phyloP scores from a whole-genome alignment of 352 stramenopile genomes.

The Phytophthora fragariae region DNA sequence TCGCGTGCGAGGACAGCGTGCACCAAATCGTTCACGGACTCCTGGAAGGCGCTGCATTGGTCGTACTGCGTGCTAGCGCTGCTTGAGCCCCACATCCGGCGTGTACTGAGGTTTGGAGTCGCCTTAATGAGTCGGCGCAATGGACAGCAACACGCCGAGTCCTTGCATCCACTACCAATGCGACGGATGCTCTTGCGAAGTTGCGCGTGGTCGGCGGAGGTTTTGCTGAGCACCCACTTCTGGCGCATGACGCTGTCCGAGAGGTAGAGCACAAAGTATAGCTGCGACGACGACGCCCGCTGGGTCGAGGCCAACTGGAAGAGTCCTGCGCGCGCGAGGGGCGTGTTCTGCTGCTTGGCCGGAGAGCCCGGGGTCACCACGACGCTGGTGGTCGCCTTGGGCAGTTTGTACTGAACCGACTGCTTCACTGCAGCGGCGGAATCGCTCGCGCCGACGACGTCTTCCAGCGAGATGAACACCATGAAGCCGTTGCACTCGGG shows the following conservation, averaged over 20 bases:
- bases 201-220: constrained; percentile 49
- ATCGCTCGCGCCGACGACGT: constrained; percentile 47
- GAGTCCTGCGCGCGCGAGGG: constrained; percentile 22
- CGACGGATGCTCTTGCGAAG: constrained; percentile 53
- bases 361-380: constrained; percentile 76
- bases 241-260: constrained; percentile 69
- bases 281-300: constrained; percentile 14
- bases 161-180: constrained; percentile 43
- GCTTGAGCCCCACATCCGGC: constrained; percentile 28
- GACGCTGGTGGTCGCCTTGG: constrained; percentile 51
- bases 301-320: constrained; percentile 32
- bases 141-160: constrained; percentile 60
- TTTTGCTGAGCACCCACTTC: constrained; percentile 79
- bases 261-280: constrained; percentile 77
- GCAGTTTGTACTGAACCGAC: constrained; percentile 6
- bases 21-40: constrained; percentile 73
- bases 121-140: constrained; percentile 61
- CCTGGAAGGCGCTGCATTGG: constrained; percentile 60
- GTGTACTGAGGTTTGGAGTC: constrained; percentile 18
- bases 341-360: constrained; percentile 48
- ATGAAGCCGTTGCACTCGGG: constrained; percentile 37
- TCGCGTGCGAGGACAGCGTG: constrained; percentile 45
- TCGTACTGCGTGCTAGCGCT: constrained; percentile 49
- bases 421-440: constrained; percentile 17
- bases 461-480: constrained; percentile 85